These are phyloP conservation scores for Aureobasidium sp. DNA, from an alignment of 2,329 filamentous ascomycete genomes.

Conservation along the genomic window DNA sequence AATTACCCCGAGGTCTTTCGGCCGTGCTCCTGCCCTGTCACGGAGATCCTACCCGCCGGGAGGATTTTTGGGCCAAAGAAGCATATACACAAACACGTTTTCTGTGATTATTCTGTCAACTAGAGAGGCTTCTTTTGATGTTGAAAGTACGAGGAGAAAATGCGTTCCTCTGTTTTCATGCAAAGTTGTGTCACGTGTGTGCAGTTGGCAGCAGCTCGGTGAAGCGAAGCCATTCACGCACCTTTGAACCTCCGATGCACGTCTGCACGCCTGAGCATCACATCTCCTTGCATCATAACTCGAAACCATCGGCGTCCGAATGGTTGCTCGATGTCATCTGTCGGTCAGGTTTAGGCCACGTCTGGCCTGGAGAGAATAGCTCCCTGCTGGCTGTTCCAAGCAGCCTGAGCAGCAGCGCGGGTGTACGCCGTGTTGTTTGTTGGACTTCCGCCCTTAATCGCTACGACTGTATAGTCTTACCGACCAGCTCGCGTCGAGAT, in stretches of 20 bases:
- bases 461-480: not conserved
- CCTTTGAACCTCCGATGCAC: not conserved
- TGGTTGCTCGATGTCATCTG: not conserved
- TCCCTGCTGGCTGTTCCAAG: not conserved
- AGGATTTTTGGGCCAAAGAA: not conserved
- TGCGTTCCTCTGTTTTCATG: not conserved
- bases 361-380: too few relatives aligned
- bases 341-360: not conserved
- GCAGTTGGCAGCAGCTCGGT: not conserved
- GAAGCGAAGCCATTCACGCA: slow-evolving; percentile 4
- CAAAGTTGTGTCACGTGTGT: not conserved
- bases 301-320: not conserved
- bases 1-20: not conserved
- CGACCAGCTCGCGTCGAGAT: not conserved
- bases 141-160: not conserved
- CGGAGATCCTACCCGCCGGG: not conserved
- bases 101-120: too few relatives aligned
- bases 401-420: not conserved
- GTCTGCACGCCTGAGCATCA: not conserved
- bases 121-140: not conserved
- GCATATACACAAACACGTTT: not conserved
- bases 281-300: not conserved
- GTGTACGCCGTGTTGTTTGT: not conserved
- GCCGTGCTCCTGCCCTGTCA: not conserved
- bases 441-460: not conserved